These are phyloP conservation scores for Tirmania nivea DNA, from an alignment of 495 filamentous ascomycete species.

Conservation along the genomic window DNA sequence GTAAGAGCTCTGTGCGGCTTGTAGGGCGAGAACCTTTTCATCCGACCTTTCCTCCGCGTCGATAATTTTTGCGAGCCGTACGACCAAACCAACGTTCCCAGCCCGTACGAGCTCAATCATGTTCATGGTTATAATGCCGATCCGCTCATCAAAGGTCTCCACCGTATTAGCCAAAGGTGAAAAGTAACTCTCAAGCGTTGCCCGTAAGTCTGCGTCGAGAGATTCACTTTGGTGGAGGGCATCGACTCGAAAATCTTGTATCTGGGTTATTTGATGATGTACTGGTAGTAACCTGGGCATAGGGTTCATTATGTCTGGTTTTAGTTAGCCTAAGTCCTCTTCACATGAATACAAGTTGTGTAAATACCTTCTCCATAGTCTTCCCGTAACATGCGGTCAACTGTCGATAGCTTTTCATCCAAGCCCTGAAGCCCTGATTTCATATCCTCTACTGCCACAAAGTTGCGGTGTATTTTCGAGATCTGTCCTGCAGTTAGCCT, in stretches of 20 bases:
- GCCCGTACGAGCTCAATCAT: constrained; percentile 64
- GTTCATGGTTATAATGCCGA: constrained; percentile 70
- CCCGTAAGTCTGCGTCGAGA: constrained; percentile 49
- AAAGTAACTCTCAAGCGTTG: constrained; percentile 74
- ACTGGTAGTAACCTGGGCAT: constrained; percentile 78
- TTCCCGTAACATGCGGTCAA: constrained; percentile 52
- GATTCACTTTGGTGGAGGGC: constrained; percentile 83
- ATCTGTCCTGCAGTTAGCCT: constrained; percentile 10
- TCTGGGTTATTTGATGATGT: constrained; percentile 74
- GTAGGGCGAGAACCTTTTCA: constrained; percentile 65
- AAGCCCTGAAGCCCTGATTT: constrained; percentile 72
- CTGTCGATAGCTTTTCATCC: constrained; percentile 44
- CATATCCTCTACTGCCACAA: constrained; percentile 79
- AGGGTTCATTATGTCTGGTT: constrained; percentile 33
- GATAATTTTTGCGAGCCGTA: constrained; percentile 73
- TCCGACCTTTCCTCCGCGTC: constrained; percentile 94
- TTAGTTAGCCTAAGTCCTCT: constrained; percentile 1
- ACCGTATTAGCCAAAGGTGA: constrained; percentile 65
- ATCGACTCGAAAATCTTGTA: constrained; percentile 84
- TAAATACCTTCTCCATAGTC: constrained; percentile 47
- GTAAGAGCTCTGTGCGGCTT: constrained; percentile 85
- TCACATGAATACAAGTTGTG: background rate
- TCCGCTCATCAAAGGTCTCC: constrained; percentile 85
- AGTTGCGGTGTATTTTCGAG: constrained; percentile 83
- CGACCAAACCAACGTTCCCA: constrained; percentile 72